These are phyloP conservation scores for Chenopodium quinoa DNA, from an alignment of 148 eudicot genomes.

Conservation along the genomic window DNA sequence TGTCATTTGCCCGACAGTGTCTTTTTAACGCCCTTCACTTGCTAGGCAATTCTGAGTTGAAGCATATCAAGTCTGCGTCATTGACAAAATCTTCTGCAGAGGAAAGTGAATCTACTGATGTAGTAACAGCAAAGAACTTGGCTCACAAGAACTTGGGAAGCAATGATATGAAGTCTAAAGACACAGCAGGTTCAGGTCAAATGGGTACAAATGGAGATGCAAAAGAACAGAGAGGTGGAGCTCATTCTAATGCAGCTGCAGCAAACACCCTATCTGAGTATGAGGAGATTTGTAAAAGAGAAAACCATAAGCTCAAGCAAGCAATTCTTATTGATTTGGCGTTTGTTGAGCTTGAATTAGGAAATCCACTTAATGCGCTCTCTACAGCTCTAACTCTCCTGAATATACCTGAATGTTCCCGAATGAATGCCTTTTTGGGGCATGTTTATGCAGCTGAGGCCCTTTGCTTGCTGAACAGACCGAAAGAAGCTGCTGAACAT, in stretches of 20 bases:
- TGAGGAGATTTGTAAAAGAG: conserved; percentile 55
- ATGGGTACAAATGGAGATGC: conserved; percentile 66
- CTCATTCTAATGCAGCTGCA: conserved; percentile 32
- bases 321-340: conserved; percentile 75
- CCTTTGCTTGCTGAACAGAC: conserved; percentile 71
- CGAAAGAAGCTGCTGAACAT: conserved; percentile 83
- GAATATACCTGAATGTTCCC: conserved; percentile 61
- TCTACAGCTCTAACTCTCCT: conserved; percentile 58
- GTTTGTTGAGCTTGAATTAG: conserved; percentile 72
- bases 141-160: conserved; percentile 30
- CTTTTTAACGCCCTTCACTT: conserved; percentile 70
- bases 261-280: conserved; percentile 49
- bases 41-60: conserved; percentile 39
- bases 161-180: conserved; percentile 50
- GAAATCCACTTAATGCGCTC: conserved; percentile 69
- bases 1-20: conserved; percentile 64
- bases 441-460: conserved; percentile 87
- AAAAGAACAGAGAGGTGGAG: conserved; percentile 58
- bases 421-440: conserved; percentile 56
- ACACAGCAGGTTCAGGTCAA: conserved; percentile 41
- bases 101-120: conserved; percentile 46
- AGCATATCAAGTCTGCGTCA: conserved; percentile 34
- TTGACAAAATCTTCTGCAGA: conserved; percentile 30
- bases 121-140: conserved; percentile 26
- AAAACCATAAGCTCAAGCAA: conserved; percentile 69